phyloP scores from a whole-genome alignment of 2,329 filamentous ascomycete species.

The Colletotrichum theobromicola region DNA sequence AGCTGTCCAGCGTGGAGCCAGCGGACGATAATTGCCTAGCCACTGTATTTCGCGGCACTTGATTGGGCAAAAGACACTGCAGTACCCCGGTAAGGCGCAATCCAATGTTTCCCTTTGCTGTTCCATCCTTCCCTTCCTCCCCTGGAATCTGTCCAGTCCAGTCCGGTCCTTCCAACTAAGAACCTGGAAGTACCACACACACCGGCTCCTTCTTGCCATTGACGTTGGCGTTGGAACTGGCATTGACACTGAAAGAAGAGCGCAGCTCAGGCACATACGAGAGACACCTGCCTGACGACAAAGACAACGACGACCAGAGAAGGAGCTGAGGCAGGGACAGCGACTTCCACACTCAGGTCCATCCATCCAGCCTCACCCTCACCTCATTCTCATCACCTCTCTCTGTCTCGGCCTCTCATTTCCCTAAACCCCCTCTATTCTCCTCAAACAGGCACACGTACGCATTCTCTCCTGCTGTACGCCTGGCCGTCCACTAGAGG shows the following conservation, averaged over 20 bases:
- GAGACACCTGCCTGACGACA: not conserved
- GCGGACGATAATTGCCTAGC: conserved; percentile 11
- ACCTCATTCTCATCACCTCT: not conserved
- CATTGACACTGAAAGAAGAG: conserved; percentile 23
- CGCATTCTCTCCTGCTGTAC: not conserved
- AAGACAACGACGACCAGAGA: not conserved
- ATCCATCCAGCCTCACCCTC: not conserved
- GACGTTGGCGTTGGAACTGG: conserved; percentile 17
- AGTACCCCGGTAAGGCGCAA: not conserved
- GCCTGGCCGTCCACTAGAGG: not conserved
- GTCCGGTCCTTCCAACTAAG: not conserved
- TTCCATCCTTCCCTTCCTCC: not conserved
- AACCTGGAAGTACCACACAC: not conserved
- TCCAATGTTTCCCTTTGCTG: conserved; percentile 16
- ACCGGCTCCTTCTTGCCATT: conserved; percentile 25
- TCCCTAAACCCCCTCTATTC: not conserved
- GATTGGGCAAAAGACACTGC: not conserved
- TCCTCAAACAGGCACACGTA: not conserved
- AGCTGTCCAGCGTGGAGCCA: not conserved
- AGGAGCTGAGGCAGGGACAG: not conserved
- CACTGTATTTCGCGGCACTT: not conserved
- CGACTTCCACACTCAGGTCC: not conserved
- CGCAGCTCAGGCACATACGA: not conserved
- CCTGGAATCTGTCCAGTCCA: not conserved
- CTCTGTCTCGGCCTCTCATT: not conserved